phyloP scores from a whole-genome alignment of 2,329 filamentous ascomycete species.

The Zymoseptoria crescenta region DNA sequence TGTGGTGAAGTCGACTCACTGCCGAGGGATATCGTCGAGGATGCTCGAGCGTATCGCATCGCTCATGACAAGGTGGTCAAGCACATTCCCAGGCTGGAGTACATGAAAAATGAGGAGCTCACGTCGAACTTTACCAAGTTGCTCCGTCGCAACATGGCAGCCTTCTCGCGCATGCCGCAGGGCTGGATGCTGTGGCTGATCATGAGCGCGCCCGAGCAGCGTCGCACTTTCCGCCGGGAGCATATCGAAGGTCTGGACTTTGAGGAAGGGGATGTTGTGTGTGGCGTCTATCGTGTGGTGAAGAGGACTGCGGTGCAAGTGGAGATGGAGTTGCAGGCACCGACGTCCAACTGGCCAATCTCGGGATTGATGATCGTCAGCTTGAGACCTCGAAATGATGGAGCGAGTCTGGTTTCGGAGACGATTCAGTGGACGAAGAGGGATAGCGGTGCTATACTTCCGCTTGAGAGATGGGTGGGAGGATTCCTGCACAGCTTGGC shows the following conservation, averaged over 20 bases:
- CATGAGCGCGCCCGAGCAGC: constrained; percentile 2
- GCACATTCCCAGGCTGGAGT: constrained; percentile 9
- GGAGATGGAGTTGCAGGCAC: constrained; percentile 10
- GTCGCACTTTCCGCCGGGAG: constrained; percentile 13
- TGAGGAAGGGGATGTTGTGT: constrained; percentile 16
- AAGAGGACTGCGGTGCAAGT: constrained; percentile 9
- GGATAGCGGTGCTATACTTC: constrained; percentile 9
- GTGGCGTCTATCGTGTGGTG: constrained; percentile 16
- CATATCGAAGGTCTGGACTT: constrained; percentile 16
- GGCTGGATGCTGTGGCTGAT: constrained; percentile 13
- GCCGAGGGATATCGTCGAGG: constrained; percentile 12
- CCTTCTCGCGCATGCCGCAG: constrained; percentile 12
- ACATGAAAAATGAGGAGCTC: constrained; percentile 7
- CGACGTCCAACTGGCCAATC: constrained; percentile 2
- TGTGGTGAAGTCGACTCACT: constrained; percentile 15
- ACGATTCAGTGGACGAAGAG: constrained; percentile 18
- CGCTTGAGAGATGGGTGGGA: constrained; percentile 13
- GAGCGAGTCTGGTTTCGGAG: constrained; percentile 14
- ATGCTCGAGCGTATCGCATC: constrained; percentile 11
- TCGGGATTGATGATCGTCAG: constrained; percentile 12
- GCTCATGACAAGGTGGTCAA: constrained; percentile 17
- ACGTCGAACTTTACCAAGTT: constrained; percentile 14
- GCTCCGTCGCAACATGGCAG: constrained; percentile 14
- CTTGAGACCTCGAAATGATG: constrained; percentile 13
- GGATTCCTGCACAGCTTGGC: constrained; percentile 13